Base-by-base conservation (phyloP, 2,329 filamentous ascomycete genomes). In the Fusarium torreyae region DNA sequence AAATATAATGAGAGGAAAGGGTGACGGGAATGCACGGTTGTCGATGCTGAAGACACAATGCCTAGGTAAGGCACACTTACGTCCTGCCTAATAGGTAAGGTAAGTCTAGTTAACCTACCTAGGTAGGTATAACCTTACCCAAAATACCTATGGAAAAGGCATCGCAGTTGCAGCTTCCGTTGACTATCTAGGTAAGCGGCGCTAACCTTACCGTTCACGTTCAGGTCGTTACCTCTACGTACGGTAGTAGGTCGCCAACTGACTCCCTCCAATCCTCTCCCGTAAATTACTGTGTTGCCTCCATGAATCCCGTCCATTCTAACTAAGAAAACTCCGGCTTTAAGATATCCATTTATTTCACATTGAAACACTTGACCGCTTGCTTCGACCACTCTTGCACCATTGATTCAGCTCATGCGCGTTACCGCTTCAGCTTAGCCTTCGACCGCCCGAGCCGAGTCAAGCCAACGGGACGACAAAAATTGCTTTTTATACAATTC, bases 361-460 rank as follows among this genome's bases (percentile, higher is more conserved):
- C 13, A 17, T 15, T 44, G 17, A 43, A 44, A 28, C 33, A 40
- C 49, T 18, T 45, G 43, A 10, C 26, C 17, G 10, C 2, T 26
- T 61, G 20, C 43, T 34, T 59, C 39, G 24, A 18, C 46, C 20
- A 31, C 46, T 11, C 34, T 42, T 53, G 11, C 40, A 31, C 52
- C 31, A n/a, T 38, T 28, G 8, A 39, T 65, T 65, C 60, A 65
- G 53, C 60, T 43, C 42, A 66, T 66, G 54, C 48, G 45, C 33
- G 31, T 55, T 49, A 28, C 55, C 61, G 22, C 22, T 58, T 54
- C 39, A 44, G 34, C 24, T 17, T 45, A 28, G 6, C 15, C 18
- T 6, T 31, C 11, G 18, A 44, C 42, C 26, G 28, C 28, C 28
- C 18, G 15, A 20, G 20, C 33, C 22, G 11, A 49, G 48, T 22